Percentiles rank a stretch among this genome's conserved stretches.
phyloP scores from a whole-genome alignment of 75 land plant species.

The Sequoiadendron giganteum region DNA sequence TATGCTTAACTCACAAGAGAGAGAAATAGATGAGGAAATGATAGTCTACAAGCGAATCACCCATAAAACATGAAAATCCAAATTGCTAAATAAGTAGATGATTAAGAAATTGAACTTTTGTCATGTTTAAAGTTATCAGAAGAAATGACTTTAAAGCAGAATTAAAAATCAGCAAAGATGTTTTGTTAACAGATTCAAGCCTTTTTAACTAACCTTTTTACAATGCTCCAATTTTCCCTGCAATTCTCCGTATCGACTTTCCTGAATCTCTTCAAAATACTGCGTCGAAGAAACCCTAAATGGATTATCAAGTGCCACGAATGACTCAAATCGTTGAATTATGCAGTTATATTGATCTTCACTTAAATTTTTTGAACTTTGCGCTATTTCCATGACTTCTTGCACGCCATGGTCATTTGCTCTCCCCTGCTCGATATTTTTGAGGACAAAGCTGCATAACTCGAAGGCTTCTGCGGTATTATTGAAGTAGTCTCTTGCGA shows the following conservation, averaged over 20 bases:
- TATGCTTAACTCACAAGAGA: too few relatives aligned
- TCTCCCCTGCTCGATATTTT: slow-evolving; percentile 32
- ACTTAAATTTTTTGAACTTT: neutral
- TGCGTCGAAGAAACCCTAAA: neutral
- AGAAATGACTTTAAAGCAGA: too few relatives aligned
- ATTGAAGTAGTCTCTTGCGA: slow-evolving; percentile 43
- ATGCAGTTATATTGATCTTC: neutral
- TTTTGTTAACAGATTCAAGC: neutral
- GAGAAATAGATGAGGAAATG: too few relatives aligned
- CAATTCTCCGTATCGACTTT: neutral
- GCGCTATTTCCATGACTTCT: neutral
- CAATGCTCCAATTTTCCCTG: neutral
- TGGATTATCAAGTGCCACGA: neutral
- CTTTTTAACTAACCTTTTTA: neutral
- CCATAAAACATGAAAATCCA: too few relatives aligned
- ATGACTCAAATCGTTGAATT: neutral
- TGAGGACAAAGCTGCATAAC: slow-evolving; percentile 37
- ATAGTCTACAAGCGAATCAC: too few relatives aligned
- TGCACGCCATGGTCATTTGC: slow-evolving; percentile 13
- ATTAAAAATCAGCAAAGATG: neutral
- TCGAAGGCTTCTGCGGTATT: slow-evolving; percentile 45
- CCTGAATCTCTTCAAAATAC: neutral
- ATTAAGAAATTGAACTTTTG: neutral
- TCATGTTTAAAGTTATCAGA: too few relatives aligned
- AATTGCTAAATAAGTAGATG: too few relatives aligned